phyloP scores from a whole-genome alignment of 768 basidiomycete genomes.

The Sarcomyxa edulis region DNA sequence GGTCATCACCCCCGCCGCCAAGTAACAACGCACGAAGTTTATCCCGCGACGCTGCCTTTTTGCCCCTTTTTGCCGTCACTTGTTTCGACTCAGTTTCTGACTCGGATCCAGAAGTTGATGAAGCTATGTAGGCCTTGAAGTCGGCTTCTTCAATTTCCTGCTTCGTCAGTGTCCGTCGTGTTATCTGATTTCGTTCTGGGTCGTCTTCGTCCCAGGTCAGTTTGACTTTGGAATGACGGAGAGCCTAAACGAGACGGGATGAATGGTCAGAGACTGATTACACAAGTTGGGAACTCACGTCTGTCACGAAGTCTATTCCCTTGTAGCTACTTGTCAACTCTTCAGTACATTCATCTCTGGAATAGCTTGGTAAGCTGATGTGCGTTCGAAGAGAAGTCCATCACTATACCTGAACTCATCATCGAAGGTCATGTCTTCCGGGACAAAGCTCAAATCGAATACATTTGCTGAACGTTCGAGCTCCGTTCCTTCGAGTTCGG shows the following conservation, averaged over 20 bases:
- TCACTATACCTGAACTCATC: constrained; percentile 60
- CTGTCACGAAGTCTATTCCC: constrained; percentile 86
- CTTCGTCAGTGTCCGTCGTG: constrained; percentile 69
- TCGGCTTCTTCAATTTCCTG: constrained; percentile 92
- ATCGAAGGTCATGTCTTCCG: constrained; percentile 83
- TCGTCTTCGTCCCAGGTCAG: constrained; percentile 99
- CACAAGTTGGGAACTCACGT: constrained; percentile 56
- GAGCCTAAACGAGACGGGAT: constrained; percentile 48
- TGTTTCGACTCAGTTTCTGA: constrained; percentile 33
- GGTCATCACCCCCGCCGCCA: constrained; percentile 52
- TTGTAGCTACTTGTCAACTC: constrained; percentile 57
- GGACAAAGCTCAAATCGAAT: constrained; percentile 92
- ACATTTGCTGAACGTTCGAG: constrained; percentile 96
- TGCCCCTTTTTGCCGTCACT: constrained; percentile 20
- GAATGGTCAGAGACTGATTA: too few species aligned
- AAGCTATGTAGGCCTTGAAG: constrained; percentile 75
- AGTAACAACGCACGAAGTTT: constrained; percentile 76
- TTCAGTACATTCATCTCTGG: constrained; percentile 80
- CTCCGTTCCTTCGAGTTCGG: constrained; percentile 91
- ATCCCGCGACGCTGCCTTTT: constrained; percentile 49
- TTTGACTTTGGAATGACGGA: constrained; percentile 96
- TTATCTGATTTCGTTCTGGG: constrained; percentile 74
- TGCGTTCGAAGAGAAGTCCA: neutral
- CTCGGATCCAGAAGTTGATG: constrained; percentile 63
- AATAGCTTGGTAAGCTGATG: neutral